Conservation (phyloP, 305 asterid species). For the Lippia alba region DNA sequence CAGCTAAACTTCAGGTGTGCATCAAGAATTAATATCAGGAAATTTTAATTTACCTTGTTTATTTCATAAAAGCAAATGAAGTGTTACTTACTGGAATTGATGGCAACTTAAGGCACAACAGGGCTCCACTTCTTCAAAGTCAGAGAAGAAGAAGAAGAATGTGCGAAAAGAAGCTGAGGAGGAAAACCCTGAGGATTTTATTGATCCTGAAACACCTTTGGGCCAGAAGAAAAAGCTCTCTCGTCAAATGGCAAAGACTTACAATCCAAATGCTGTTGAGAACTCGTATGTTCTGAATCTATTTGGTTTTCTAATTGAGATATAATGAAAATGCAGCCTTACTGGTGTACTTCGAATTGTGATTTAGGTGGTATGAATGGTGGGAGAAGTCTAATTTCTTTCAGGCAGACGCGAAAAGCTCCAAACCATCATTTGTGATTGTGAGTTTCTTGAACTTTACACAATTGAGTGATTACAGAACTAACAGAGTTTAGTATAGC, state of each 20-base stretch:
- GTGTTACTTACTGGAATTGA: constrained; percentile 13
- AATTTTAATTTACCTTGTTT: not conserved
- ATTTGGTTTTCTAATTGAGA: constrained; percentile 17
- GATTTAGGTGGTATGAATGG: constrained; percentile 92
- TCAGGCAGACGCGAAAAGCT: constrained; percentile 77
- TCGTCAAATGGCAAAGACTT: constrained; percentile 81
- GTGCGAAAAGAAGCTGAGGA: constrained; percentile 51
- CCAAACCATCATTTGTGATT: constrained; percentile 82
- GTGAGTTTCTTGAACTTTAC: constrained; percentile 62
- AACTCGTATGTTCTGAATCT: constrained; percentile 59
- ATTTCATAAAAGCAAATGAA: not conserved
- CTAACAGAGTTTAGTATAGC: constrained; percentile 6
- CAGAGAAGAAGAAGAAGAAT: constrained; percentile 80
- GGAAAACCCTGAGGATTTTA: constrained; percentile 75
- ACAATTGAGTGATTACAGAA: not conserved
- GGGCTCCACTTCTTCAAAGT: constrained; percentile 58
- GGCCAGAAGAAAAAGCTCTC: constrained; percentile 87
- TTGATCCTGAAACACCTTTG: constrained; percentile 74
- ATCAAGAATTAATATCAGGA: constrained; percentile 11
- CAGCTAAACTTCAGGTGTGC: constrained; percentile 79
- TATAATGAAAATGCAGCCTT: constrained; percentile 14
- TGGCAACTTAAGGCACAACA: constrained; percentile 63
- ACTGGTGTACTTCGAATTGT: constrained; percentile 27
- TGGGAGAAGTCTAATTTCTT: constrained; percentile 91
- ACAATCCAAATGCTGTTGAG: constrained; percentile 80